These are phyloP conservation scores for Vanderwaltozyma polyspora DNA, from an alignment of 805 yeast species.

Conservation along the genomic window DNA sequence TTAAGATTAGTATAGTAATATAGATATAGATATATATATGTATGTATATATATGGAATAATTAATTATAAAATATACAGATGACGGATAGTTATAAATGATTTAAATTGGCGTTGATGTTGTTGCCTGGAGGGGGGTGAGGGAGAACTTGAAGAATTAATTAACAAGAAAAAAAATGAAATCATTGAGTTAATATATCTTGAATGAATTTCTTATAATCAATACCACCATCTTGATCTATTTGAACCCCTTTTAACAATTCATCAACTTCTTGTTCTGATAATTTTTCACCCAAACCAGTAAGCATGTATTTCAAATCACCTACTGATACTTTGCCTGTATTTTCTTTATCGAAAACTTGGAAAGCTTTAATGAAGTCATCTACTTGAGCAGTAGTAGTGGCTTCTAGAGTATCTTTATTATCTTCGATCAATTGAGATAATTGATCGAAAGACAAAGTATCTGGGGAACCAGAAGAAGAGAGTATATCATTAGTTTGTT, in stretches of 20 bases:
- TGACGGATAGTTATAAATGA: no score
- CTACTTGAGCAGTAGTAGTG: slow-evolving; percentile 26
- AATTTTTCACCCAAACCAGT: slow-evolving; percentile 95
- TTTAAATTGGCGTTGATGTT: no score
- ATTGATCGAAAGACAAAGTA: slow-evolving; percentile 20
- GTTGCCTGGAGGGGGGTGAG: no score
- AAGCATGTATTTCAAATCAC: slow-evolving; percentile 88
- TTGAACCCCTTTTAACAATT: slow-evolving; percentile 87
- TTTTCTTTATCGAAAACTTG: slow-evolving; percentile 95
- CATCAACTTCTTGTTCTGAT: slow-evolving; percentile 85
- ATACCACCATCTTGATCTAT: slow-evolving; percentile 90
- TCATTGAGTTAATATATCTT: slow-evolving; percentile 82
- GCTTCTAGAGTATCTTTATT: slow-evolving; percentile 20
- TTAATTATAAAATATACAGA: no score
- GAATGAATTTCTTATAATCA: slow-evolving; percentile 89
- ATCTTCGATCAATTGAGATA: slow-evolving; percentile 15
- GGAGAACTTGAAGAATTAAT: no score
- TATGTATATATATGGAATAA: no score
- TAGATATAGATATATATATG: no score
- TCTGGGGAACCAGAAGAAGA: slow-evolving; percentile 7
- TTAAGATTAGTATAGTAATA: no score
- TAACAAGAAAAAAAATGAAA: no score
- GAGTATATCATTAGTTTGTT: slow-evolving; percentile 19
- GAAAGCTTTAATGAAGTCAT: slow-evolving; percentile 87
- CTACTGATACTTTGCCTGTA: slow-evolving; percentile 93